A percentile compares a stretch with the other conserved stretches of the same genome.
These are phyloP conservation scores for Annulohypoxylon truncatum DNA, from an alignment of 2,329 filamentous ascomycete genomes.

Conservation along the genomic window DNA sequence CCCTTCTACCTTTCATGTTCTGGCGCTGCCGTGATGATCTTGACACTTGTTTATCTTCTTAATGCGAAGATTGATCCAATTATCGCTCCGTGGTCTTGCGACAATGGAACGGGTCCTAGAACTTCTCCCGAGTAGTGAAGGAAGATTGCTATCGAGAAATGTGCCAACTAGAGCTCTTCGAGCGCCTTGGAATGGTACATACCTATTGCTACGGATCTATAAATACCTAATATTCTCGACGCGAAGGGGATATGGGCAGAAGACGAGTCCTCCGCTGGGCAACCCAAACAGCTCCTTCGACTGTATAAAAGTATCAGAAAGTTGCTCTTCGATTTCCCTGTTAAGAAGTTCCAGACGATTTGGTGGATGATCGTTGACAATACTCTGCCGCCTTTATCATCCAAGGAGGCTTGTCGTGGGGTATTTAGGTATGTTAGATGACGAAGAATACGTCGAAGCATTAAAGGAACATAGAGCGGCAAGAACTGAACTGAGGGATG, in stretches of 20 bases:
- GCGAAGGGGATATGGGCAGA: constrained; percentile 3
- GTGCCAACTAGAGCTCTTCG: constrained; percentile 14
- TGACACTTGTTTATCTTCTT: not conserved
- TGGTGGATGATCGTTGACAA: constrained; percentile 10
- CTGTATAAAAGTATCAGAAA: constrained; percentile 1
- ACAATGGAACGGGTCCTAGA: not conserved
- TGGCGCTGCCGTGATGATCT: not conserved
- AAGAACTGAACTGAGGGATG: not conserved
- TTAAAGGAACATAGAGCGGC: not conserved
- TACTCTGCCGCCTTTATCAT: constrained; percentile 1
- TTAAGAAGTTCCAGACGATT: constrained; percentile 11
- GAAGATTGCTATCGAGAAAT: constrained; percentile 3
- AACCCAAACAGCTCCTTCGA: not conserved
- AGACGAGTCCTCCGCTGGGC: not conserved
- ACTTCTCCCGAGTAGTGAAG: not conserved
- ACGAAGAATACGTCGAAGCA: not conserved
- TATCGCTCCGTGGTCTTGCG: not conserved
- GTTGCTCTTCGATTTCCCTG: not conserved
- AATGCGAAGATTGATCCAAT: not conserved
- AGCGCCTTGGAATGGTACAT: constrained; percentile 16
- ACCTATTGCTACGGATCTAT: constrained; percentile 2
- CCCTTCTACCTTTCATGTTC: not conserved
- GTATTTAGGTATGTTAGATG: too few relatives aligned
- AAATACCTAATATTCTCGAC: not conserved
- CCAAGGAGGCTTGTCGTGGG: not conserved